Percentiles rank a stretch among this genome's conserved stretches.
phyloP scores from a whole-genome alignment of 352 stramenopile species.

The Peronosclerospora sorghi region DNA sequence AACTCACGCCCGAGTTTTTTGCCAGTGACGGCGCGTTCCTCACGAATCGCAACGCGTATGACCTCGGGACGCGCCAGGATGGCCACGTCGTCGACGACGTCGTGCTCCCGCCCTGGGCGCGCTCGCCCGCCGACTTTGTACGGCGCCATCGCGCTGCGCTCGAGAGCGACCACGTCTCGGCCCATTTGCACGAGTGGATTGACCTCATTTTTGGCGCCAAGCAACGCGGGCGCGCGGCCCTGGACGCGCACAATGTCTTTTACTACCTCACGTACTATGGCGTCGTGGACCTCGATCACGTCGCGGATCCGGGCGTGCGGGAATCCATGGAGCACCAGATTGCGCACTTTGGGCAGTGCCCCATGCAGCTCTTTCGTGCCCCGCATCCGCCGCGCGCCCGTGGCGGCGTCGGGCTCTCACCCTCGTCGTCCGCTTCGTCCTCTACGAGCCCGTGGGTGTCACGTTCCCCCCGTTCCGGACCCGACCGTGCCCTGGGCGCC shows the following conservation, averaged over 20 bases:
- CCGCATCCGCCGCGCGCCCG: too few species aligned
- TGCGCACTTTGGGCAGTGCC: slow-evolving; percentile 97
- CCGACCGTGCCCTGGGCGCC: slow-evolving; percentile 11
- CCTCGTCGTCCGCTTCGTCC: slow-evolving; percentile 28
- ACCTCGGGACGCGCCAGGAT: slow-evolving; percentile 87
- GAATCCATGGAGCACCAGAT: slow-evolving; percentile 97
- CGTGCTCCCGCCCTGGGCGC: slow-evolving; percentile 94
- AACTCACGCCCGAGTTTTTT: slow-evolving; percentile 99
- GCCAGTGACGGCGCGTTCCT: slow-evolving; percentile 89
- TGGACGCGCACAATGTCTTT: slow-evolving; percentile 96
- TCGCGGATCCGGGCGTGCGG: slow-evolving; percentile 89
- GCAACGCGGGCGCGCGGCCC: slow-evolving; percentile 89
- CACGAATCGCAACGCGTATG: slow-evolving; percentile 92
- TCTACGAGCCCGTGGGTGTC: slow-evolving; percentile 1
- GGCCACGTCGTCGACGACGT: slow-evolving; percentile 87
- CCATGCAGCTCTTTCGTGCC: slow-evolving; percentile 88
- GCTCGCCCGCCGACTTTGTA: slow-evolving; percentile 93
- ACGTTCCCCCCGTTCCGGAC: too few species aligned
- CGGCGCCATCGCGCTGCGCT: slow-evolving; percentile 91
- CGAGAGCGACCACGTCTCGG: slow-evolving; percentile 97
- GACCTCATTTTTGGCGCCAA: slow-evolving; percentile 99
- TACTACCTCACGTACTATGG: slow-evolving; percentile 89
- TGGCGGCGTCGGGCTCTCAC: too few species aligned
- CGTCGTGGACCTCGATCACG: slow-evolving; percentile 94
- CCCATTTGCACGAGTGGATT: slow-evolving; percentile 96